Percentiles rank a stretch among this genome's conserved stretches.
These are phyloP conservation scores for Jamesozyma jinghongensis DNA, from an alignment of 805 yeast genomes.

Conservation along the genomic window DNA sequence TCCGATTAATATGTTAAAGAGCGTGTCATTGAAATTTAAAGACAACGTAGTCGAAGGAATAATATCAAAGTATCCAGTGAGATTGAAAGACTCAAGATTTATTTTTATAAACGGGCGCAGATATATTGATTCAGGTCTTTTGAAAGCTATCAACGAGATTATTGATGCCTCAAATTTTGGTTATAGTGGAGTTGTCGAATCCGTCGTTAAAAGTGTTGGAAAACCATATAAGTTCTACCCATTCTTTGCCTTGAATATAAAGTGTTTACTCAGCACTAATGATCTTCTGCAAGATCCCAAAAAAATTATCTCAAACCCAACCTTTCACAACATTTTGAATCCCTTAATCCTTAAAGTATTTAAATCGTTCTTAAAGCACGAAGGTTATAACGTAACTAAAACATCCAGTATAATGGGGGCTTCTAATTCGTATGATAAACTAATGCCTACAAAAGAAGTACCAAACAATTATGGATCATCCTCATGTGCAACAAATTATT, in stretches of 20 bases:
- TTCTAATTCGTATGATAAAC: too few relatives aligned
- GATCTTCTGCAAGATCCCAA: conserved; percentile 37
- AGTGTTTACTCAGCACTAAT: conserved; percentile 23
- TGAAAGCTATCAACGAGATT: conserved; percentile 16
- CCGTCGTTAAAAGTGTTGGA: conserved; percentile 21
- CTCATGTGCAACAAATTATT: too few relatives aligned
- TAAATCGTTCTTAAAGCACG: conserved; percentile 21
- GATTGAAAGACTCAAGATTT: conserved; percentile 35
- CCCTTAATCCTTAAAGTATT: conserved; percentile 30
- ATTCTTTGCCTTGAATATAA: conserved; percentile 30
- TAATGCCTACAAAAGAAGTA: too few relatives aligned
- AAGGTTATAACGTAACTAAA: conserved; percentile 17
- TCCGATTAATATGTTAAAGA: conserved; percentile 14
- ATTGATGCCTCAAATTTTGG: conserved; percentile 10
- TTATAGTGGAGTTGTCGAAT: background rate
- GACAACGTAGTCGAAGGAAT: conserved; percentile 31
- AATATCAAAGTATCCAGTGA: conserved; percentile 32
- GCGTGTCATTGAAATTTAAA: conserved; percentile 13
- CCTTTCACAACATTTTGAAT: conserved; percentile 20
- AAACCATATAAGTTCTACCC: conserved; percentile 33
- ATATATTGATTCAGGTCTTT: conserved; percentile 15
- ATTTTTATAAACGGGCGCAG: conserved; percentile 38
- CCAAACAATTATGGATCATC: too few relatives aligned
- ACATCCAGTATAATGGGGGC: too few relatives aligned
- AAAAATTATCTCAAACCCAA: conserved; percentile 26